These are phyloP conservation scores for Calocybe gambosa DNA, from an alignment of 1,284 basidiomycete genomes.

Conservation along the genomic window DNA sequence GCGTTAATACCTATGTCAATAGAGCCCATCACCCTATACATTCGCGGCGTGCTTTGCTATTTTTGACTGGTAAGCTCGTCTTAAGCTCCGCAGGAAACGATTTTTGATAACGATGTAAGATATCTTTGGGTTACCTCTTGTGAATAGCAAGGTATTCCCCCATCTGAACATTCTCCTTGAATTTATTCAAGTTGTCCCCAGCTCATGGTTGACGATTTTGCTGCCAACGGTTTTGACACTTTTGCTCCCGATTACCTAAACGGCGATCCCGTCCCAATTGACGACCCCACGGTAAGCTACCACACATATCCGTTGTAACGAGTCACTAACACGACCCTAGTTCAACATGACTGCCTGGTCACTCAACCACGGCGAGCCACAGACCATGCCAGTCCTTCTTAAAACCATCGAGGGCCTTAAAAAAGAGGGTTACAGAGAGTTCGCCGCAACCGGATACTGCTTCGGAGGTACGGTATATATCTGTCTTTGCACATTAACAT, in stretches of 20 bases:
- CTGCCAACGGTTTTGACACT: slow-evolving; percentile 15
- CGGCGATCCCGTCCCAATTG: slow-evolving; percentile 13
- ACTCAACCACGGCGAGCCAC: slow-evolving; percentile 13
- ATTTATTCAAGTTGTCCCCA: background rate
- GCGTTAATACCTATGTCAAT: slow-evolving; percentile 14
- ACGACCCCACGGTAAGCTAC: slow-evolving; percentile 10
- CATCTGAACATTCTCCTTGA: background rate
- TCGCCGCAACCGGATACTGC: slow-evolving; percentile 14
- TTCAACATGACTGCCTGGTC: slow-evolving; percentile 15
- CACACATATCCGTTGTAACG: background rate
- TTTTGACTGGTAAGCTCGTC: slow-evolving; percentile 10
- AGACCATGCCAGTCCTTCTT: slow-evolving; percentile 14
- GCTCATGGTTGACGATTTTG: slow-evolving; percentile 16
- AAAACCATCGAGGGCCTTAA: slow-evolving; percentile 13
- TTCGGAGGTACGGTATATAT: slow-evolving; percentile 11
- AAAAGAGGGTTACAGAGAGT: slow-evolving; percentile 9
- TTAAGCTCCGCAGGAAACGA: background rate
- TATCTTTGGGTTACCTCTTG: slow-evolving; percentile 13
- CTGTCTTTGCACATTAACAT: no score
- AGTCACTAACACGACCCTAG: background rate
- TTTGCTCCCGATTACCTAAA: slow-evolving; percentile 15
- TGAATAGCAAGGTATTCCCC: slow-evolving; percentile 13
- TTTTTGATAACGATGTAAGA: slow-evolving; percentile 4
- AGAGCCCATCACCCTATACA: slow-evolving; percentile 8
- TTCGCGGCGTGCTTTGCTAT: slow-evolving; percentile 9